phyloP scores from a whole-genome alignment of 1,284 basidiomycete species.

The Coniferiporia sulphurascens region DNA sequence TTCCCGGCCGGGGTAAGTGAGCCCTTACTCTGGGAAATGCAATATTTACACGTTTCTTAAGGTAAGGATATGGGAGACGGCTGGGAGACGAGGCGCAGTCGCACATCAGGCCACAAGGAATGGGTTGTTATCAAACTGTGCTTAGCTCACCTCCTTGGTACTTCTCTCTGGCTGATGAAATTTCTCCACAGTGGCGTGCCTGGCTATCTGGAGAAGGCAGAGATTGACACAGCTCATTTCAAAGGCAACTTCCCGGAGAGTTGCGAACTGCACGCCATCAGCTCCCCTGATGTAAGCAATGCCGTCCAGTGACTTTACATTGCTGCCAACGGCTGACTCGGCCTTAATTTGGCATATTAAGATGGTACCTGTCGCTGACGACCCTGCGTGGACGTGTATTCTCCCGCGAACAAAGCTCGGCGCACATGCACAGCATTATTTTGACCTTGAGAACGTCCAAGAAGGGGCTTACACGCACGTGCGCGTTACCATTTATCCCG shows the following conservation, averaged over 20 bases:
- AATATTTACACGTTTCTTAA: constrained; percentile 21
- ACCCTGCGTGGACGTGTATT: constrained; percentile 67
- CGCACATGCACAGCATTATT: constrained; percentile 86
- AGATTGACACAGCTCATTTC: constrained; percentile 95
- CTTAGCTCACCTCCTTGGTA: constrained; percentile 9
- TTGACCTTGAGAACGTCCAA: constrained; percentile 68
- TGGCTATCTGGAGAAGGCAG: constrained; percentile 72
- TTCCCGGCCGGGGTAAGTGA: constrained; percentile 75
- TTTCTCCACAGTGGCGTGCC: constrained; percentile 47
- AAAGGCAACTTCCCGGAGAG: constrained; percentile 95
- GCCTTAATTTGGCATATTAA: constrained; percentile 14
- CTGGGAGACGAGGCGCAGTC: constrained; percentile 94
- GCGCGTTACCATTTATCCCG: constrained; percentile 86
- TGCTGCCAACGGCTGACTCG: constrained; percentile 8
- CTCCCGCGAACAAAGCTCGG: constrained; percentile 79
- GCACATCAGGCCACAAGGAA: constrained; percentile 77
- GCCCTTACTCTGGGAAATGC: background rate
- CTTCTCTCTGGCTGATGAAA: no score
- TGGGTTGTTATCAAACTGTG: constrained; percentile 90
- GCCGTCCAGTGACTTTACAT: constrained; percentile 29
- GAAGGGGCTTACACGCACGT: constrained; percentile 75
- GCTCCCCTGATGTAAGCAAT: constrained; percentile 41
- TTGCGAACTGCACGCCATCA: constrained; percentile 74
- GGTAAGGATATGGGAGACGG: constrained; percentile 94
- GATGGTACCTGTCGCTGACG: constrained; percentile 30